Evolutionary conservation across 352 stramenopile genomes (phyloP), one percentile per base, ranked within the genome.

Genomic region (Phytopythium boreale): DNA sequence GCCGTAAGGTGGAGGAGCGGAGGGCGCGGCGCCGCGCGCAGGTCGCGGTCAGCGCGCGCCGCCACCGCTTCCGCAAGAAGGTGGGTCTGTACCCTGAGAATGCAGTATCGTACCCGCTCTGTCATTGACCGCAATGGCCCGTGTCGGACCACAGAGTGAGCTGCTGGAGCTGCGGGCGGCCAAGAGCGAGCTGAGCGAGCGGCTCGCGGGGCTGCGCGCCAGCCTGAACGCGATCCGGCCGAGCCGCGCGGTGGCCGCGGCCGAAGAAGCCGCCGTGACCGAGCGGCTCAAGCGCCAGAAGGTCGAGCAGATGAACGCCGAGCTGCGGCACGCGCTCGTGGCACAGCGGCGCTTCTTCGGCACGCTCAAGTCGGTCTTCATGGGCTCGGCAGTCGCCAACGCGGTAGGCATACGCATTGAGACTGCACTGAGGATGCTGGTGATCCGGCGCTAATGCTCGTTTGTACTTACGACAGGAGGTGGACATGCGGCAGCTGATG

Each of bases 401-500:
- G 61, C 76, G 10, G 56, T 59, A 9, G 3, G 20, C 14, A 22
- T 8, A 34, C 37, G 31, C 17, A 12, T 26, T 5, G 29, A 34
- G 29, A 34, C 7, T 3, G 29, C 29, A 34, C 4, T 3, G 29
- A 34, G 7, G 11, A 27, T 31, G 10, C 6, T 39, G 7, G 4
- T 39, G 34, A 12, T 56, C n/a, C 57, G 19, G 15, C 27, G 17
- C 8, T 27, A 12, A 29, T 19, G 11, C 10, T 24, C n/a, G 22
- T 50, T 70, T n/a, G 63, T 62, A n/a, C n/a, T n/a, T n/a, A 19
- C 60, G 59, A 0, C 29, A 67, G 22, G 72, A 80, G 24, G 62
- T 88, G 11, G 84, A 87, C 67, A 77, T 87, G 74, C 63, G 67
- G 29, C 72, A 75, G 31, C 49, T 87, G 26, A 52, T 89, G 20